Conservation (phyloP, 192 early-diverging fungal species). For the Rhizophagus clarus region DNA sequence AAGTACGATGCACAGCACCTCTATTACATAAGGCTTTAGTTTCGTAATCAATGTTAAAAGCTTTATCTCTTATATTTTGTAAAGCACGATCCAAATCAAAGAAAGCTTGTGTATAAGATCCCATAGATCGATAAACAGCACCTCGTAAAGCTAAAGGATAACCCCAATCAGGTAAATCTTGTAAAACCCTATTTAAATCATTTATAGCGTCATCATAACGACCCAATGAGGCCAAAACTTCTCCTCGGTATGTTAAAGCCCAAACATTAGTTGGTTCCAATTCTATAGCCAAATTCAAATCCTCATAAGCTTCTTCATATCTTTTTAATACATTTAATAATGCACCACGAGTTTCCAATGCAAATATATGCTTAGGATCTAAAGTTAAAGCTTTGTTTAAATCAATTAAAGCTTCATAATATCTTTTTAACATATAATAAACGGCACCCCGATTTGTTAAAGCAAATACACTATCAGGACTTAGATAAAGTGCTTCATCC, state of each 20-base stretch:
- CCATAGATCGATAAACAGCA: neutral
- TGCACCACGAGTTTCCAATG: conserved; percentile 15
- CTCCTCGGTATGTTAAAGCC: conserved; percentile 9
- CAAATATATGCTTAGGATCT: conserved; percentile 8
- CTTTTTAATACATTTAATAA: neutral
- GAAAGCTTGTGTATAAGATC: neutral
- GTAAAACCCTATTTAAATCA: conserved; percentile 25
- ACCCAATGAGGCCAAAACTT: conserved; percentile 2
- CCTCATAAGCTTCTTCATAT: neutral
- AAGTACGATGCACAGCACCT: neutral
- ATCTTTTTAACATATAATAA: conserved; percentile 19
- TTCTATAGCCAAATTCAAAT: conserved; percentile 9
- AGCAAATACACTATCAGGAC: conserved; percentile 27
- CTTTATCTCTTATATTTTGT: neutral
- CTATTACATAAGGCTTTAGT: conserved; percentile 19
- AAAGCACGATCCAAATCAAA: conserved; percentile 19
- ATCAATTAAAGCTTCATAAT: conserved; percentile 14
- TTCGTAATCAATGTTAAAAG: conserved; percentile 7
- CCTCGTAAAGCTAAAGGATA: conserved; percentile 27
- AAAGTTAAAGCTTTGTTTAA: conserved; percentile 4
- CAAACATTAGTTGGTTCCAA: conserved; percentile 6
- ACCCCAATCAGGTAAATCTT: conserved; percentile 1
- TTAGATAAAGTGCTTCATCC: conserved; percentile 9
- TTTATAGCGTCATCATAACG: conserved; percentile 9
- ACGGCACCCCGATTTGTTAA: conserved; percentile 17